Evolutionary conservation across 768 basidiomycete genomes (phyloP), one percentile per base, ranked within the genome.

Genomic region (Omphalotus guepiniiformis): DNA sequence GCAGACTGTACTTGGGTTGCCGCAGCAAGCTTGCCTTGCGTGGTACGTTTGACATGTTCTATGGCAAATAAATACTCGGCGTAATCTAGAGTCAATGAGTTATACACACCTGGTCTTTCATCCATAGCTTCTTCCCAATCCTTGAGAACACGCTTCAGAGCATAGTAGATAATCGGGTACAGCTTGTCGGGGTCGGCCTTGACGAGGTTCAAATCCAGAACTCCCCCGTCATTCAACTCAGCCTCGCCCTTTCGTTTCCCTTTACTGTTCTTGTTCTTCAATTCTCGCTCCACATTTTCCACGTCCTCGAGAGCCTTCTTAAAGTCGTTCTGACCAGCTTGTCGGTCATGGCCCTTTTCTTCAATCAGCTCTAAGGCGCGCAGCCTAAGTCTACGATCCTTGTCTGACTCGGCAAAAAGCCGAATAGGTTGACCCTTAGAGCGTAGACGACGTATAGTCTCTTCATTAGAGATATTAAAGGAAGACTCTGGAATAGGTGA

Each of bases 121-220:
- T 89, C 91, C 87, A 99, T 87, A 39, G 88, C 88, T 56, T 93
- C 86, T 54, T 84, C 94, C 96, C 96, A 99, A 60, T 99, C 96
- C 58, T 93, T 93, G 42, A 98, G 72, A 4, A 84, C 86, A 52
- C 86, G 76, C 73, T 97, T 97, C 49, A 98, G 70, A 1, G 93
- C 91, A 62, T 93, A 93, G 61, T 99, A 99, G 41, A 99, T 97
- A 57, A 97, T 73, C 0, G 96, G 96, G 61, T 99, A 97, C 23
- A 98, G 71, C 66, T 90, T 96, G 71, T 95, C 90, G 6, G 93
- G 89, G 63, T 98, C 91, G 15, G 80, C 81, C 74, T 93, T 95
- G 59, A 97, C 63, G 50, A 97, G 74, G 5, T 63, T 71, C 23
- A 98, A 64, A 64, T 99, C 92, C 39, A 99, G 69, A 7, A 91